Conservation (phyloP, 2,329 filamentous ascomycete species). For the Fonsecaea multimorphosa region DNA sequence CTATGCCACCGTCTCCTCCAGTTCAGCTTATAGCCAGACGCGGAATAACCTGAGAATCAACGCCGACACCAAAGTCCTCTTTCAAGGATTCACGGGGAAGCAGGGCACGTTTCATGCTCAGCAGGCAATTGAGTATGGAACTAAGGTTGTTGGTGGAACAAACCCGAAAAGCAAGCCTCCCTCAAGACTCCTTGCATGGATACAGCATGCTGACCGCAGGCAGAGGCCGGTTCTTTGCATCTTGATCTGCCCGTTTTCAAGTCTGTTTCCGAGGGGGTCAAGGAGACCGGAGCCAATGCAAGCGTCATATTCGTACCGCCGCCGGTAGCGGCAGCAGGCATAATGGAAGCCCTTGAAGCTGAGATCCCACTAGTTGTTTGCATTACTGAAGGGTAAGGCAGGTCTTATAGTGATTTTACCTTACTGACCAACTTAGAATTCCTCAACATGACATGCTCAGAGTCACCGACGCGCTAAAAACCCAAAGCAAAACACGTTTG, state of each 20-base stretch:
- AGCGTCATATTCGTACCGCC: constrained; percentile 94
- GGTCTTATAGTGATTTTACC: not conserved
- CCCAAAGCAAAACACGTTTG: constrained; percentile 93
- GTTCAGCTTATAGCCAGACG: constrained; percentile 66
- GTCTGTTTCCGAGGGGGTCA: constrained; percentile 84
- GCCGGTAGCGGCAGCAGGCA: constrained; percentile 88
- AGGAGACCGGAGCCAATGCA: constrained; percentile 86
- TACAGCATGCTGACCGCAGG: constrained; percentile 15
- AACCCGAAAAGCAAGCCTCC: constrained; percentile 83
- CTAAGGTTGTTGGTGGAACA: constrained; percentile 95
- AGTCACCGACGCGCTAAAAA: constrained; percentile 93
- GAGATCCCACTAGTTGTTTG: constrained; percentile 95
- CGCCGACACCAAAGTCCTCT: constrained; percentile 89
- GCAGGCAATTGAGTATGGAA: constrained; percentile 98
- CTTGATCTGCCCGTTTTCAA: constrained; percentile 92
- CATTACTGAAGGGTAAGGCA: constrained; percentile 47
- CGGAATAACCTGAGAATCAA: constrained; percentile 91
- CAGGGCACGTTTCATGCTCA: constrained; percentile 77
- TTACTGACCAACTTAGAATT: not conserved
- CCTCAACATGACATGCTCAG: constrained; percentile 17
- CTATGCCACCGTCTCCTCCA: constrained; percentile 74
- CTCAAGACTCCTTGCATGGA: not conserved
- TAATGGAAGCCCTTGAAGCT: constrained; percentile 92
- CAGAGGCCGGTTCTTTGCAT: constrained; percentile 76
- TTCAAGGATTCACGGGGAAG: constrained; percentile 68